A percentile compares a stretch with the other conserved stretches of the same genome.
These are phyloP conservation scores for Pythium plurisporium DNA, from an alignment of 352 stramenopile genomes.

Conservation along the genomic window DNA sequence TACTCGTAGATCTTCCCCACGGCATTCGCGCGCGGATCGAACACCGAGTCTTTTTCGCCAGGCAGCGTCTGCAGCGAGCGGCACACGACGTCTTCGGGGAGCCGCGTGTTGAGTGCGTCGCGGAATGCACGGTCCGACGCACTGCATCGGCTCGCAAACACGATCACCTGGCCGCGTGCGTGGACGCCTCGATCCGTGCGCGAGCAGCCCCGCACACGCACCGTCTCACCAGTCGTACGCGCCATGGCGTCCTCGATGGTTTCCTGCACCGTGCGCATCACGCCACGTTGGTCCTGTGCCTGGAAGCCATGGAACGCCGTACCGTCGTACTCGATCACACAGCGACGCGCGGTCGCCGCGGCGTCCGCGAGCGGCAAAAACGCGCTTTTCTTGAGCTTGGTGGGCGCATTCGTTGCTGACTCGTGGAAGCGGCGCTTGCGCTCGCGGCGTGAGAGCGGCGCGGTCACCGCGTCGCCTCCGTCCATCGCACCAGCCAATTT, in stretches of 20 bases:
- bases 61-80: conserved; percentile 22
- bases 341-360: conserved; percentile 22
- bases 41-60: conserved; percentile 17
- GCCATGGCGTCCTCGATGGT: conserved; percentile 63
- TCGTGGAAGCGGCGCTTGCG: conserved; percentile 19
- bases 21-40: conserved; percentile 50
- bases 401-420: neutral
- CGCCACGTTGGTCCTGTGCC: conserved; percentile 51
- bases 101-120: conserved; percentile 67
- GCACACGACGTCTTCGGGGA: conserved; percentile 59
- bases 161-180: conserved; percentile 85
- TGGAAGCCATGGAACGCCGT: conserved; percentile 76
- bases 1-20: conserved; percentile 70
- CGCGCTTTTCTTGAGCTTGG: conserved; percentile 23
- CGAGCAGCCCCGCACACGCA: conserved; percentile 83
- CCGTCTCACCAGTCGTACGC: conserved; percentile 59
- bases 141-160: conserved; percentile 78
- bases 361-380: conserved; percentile 35
- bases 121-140: conserved; percentile 42
- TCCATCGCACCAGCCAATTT: too few relatives aligned
- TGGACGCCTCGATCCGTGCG: conserved; percentile 93
- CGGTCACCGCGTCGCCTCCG: neutral
- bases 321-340: conserved; percentile 75
- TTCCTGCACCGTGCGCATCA: conserved; percentile 65
- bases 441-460: conserved; percentile 13